These are phyloP conservation scores for Candida sanyaensis DNA, from an alignment of 1,139 yeast genomes.

Conservation along the genomic window DNA sequence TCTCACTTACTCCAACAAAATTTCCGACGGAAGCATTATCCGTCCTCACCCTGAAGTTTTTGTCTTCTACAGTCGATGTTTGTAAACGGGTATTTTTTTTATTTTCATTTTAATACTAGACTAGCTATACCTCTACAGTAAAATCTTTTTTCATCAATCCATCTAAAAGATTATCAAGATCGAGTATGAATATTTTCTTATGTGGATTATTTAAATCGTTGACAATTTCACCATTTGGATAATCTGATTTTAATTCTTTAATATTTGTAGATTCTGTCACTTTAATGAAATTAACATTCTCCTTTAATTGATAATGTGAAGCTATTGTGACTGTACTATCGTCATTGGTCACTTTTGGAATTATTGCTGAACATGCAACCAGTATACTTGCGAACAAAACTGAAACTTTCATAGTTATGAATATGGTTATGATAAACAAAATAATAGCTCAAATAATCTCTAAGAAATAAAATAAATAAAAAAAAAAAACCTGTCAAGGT, in stretches of 20 bases:
- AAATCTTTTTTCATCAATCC: not conserved
- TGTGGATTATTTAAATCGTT: slow-evolving; percentile 9
- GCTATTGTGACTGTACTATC: not conserved
- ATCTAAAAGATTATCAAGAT: slow-evolving; percentile 5
- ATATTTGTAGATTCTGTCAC: not conserved
- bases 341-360: not conserved
- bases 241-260: not conserved
- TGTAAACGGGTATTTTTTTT: no score
- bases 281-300: not conserved
- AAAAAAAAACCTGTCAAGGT: no score
- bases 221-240: slow-evolving; percentile 11
- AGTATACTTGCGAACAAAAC: not conserved
- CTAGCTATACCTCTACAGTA: not conserved
- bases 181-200: slow-evolving; percentile 8
- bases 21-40: no score
- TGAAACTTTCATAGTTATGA: not conserved
- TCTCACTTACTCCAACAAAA: no score
- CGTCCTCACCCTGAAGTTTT: no score
- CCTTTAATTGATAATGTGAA: not conserved
- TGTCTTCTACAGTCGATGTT: no score
- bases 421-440: not conserved
- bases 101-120: no score
- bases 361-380: not conserved
- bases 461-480: no score
- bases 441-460: no score